Conservation (phyloP, 306 rosid genomes). For the Fragaria iinumae region DNA sequence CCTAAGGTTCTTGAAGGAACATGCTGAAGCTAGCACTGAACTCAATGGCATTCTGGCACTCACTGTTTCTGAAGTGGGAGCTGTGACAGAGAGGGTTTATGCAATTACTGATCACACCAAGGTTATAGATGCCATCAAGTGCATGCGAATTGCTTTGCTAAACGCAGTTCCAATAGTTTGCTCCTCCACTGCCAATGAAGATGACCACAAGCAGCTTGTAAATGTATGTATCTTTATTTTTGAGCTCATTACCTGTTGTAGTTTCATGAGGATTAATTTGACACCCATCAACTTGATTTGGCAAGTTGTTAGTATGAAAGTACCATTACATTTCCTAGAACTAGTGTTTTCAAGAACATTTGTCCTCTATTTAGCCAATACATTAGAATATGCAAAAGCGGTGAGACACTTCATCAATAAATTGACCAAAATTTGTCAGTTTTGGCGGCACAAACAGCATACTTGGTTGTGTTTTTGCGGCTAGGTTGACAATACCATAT, state of each 20-base stretch:
- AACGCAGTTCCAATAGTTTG: slow-evolving; percentile 77
- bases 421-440: too few species aligned
- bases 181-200: slow-evolving; percentile 34
- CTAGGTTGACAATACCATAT: not conserved
- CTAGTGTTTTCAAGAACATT: not conserved
- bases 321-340: not conserved
- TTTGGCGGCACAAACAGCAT: not conserved
- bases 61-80: slow-evolving; percentile 50
- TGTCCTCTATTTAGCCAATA: too few species aligned
- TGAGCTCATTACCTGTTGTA: not conserved
- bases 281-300: not conserved
- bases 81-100: slow-evolving; percentile 48
- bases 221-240: slow-evolving; percentile 36
- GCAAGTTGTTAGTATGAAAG: not conserved
- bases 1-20: slow-evolving; percentile 53
- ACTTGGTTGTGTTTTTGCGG: not conserved
- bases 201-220: slow-evolving; percentile 57
- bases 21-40: slow-evolving; percentile 8
- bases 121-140: slow-evolving; percentile 62
- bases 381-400: not conserved
- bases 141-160: slow-evolving; percentile 56
- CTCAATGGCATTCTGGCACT: slow-evolving; percentile 27
- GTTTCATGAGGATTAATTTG: not conserved
- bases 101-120: slow-evolving; percentile 69
- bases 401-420: not conserved